Evolutionary conservation across 1,284 basidiomycete species (phyloP), one percentile per base, ranked within the genome.

Genomic region (Malassezia obtusa): DNA sequence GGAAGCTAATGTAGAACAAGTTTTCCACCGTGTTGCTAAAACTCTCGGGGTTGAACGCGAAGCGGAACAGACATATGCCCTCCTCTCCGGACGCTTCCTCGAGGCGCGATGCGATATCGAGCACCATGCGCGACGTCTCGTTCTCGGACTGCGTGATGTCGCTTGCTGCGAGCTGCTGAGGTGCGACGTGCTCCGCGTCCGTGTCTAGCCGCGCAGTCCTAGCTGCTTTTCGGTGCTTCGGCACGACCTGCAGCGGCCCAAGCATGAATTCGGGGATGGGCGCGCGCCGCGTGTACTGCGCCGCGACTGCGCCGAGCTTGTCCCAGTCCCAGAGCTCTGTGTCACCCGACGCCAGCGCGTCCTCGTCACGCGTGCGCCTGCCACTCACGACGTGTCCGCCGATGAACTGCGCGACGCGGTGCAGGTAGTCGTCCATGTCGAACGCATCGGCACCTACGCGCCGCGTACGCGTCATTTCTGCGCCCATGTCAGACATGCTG

Each of bases 1-100:
- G 78, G 75, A 94, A 94, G 0, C 89, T 89, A 1, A 92, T 79
- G 65, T 92, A 87, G 73, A 94, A 94, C 19, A 92, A 78, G 69
- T 94, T 94, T 75, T 94, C 89, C 19, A 94, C 86, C 0, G 87
- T 87, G 71, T 94, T 89, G 0, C 84, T 84, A 67, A 89, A 94
- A 63, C 87, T 84, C 30, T 83, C 74, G 7, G 89, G 89, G 65
- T 94, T 90, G 57, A 91, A 77, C 43, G 90, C 80, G 66, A 94
- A 86, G 57, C 78, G 76, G 77, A 92, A 91, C 73, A 92, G 65
- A 71, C 89, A 87, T 45, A 86, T 79, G 7, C 76, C 74, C 0
- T 56, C 19, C 8, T 44, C 47, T 7, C 65, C 73, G 21, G 78
- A 41, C 49, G 19, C 77, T 10, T 62, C 75, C 12, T 78, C 76